Evolutionary conservation across 129 eudicot species (phyloP).

Genomic region (Flaveria brownii): DNA sequence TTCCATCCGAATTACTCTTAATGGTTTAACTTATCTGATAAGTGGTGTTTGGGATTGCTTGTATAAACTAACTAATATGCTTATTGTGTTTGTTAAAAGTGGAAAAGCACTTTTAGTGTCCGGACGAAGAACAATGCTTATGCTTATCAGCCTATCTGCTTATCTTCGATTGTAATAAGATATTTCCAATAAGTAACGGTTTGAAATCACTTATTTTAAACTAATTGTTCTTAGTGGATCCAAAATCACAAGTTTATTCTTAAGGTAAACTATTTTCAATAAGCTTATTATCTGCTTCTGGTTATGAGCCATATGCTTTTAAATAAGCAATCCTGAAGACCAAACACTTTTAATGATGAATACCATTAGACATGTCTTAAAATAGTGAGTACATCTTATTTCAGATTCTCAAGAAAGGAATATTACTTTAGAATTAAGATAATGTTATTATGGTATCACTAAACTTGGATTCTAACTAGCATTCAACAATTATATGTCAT

Average conservation of each 20-base stretch:
- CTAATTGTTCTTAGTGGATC: background rate
- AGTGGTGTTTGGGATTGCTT: background rate
- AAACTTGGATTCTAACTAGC: background rate
- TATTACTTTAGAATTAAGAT: background rate
- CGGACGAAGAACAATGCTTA: background rate
- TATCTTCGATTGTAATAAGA: background rate
- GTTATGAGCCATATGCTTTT: background rate
- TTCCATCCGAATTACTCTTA: background rate
- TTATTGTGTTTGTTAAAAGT: background rate
- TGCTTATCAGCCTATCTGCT: too few species aligned
- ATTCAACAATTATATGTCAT: background rate
- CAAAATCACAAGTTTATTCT: background rate
- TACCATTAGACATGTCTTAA: background rate
- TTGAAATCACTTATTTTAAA: background rate
- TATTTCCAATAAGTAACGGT: background rate
- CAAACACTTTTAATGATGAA: background rate
- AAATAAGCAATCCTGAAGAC: background rate
- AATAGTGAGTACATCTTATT: background rate
- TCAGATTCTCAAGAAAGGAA: conserved; percentile 5
- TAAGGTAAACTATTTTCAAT: background rate
- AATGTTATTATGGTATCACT: conserved; percentile 11
- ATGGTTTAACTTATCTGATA: background rate
- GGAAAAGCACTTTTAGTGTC: background rate
- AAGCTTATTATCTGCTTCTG: background rate
- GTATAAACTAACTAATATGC: background rate